phyloP scores from a whole-genome alignment of 495 filamentous ascomycete genomes.

The Talaromyces adpressus region DNA sequence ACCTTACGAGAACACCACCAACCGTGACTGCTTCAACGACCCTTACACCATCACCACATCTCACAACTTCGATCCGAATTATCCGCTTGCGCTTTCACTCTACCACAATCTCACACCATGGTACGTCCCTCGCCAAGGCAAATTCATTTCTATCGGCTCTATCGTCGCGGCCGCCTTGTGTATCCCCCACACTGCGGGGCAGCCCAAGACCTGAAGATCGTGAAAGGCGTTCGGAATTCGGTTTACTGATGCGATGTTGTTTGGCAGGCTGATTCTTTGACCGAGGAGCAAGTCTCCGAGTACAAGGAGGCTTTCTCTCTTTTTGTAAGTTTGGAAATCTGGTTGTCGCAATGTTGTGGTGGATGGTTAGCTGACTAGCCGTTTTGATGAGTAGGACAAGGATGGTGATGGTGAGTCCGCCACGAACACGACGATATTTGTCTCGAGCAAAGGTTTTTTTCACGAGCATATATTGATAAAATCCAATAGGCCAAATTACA shows the following conservation, averaged over 20 bases:
- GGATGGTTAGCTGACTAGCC: background rate
- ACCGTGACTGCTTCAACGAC: background rate
- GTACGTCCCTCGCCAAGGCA: constrained; percentile 15
- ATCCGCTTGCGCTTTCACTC: background rate
- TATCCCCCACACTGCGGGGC: constrained; percentile 36
- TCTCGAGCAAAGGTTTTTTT: background rate
- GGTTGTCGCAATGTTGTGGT: background rate
- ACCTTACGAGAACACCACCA: background rate
- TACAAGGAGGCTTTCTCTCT: constrained; percentile 99
- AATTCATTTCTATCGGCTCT: background rate
- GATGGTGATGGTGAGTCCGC: constrained; percentile 94
- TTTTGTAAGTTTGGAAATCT: constrained; percentile 68
- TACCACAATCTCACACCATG: constrained; percentile 20
- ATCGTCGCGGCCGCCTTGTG: constrained; percentile 1
- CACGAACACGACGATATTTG: background rate
- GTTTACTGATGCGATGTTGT: background rate
- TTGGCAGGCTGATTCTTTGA: constrained; percentile 77
- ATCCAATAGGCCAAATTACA: constrained; percentile 85
- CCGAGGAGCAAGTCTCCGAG: constrained; percentile 99
- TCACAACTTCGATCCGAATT: background rate
- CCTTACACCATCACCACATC: background rate
- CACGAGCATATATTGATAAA: background rate
- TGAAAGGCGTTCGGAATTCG: background rate
- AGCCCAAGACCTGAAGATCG: constrained; percentile 9
- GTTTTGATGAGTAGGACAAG: constrained; percentile 68